Conservation (phyloP, 345 rosid species). For the Camelina neglecta region DNA sequence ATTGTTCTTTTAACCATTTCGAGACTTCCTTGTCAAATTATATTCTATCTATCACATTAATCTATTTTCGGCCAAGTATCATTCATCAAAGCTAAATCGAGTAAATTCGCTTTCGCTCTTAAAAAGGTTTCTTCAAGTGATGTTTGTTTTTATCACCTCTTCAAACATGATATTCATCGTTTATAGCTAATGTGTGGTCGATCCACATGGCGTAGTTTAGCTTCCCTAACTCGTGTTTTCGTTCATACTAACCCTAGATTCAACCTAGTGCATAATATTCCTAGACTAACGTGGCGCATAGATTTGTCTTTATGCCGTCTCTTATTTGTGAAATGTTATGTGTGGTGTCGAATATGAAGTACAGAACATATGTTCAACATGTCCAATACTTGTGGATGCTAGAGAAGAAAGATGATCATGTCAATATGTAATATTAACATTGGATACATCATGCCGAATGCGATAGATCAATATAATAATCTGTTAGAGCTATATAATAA, state of each 20-base stretch:
- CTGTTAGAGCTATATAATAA: too few species aligned
- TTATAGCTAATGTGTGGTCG: background rate
- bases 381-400: slow-evolving; percentile 15
- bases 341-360: slow-evolving; percentile 2
- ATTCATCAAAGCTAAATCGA: background rate
- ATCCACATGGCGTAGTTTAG: slow-evolving; percentile 19
- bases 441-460: background rate
- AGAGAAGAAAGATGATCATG: background rate
- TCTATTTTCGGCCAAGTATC: slow-evolving; percentile 1
- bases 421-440: background rate
- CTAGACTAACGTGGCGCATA: background rate
- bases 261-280: background rate
- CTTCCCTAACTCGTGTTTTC: slow-evolving; percentile 20
- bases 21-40: background rate
- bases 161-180: slow-evolving; percentile 1
- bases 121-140: background rate
- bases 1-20: slow-evolving; percentile 31
- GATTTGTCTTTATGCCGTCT: background rate
- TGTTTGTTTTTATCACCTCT: background rate
- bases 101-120: background rate
- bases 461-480: too few species aligned
- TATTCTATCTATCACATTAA: background rate
- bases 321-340: background rate
- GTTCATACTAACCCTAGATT: slow-evolving; percentile 9
- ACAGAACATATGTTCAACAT: slow-evolving; percentile 3